Evolutionary conservation across 192 early-diverging fungal species (phyloP).

Genomic region (Umbelopsis sp.): DNA sequence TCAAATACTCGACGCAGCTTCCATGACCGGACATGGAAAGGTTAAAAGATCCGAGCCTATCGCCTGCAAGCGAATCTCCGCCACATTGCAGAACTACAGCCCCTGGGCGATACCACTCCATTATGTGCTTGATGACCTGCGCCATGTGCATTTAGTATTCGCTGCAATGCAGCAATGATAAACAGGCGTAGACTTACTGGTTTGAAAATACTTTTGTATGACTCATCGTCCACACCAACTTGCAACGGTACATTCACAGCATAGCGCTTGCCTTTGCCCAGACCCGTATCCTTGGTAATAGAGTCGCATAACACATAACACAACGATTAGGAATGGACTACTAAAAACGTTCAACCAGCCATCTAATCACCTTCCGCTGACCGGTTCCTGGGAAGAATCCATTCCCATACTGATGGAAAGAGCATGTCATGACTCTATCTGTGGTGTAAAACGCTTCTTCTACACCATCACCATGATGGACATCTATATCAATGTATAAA

Average conservation of each 20-base stretch:
- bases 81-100: slow-evolving; percentile 97
- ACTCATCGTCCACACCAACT: slow-evolving; percentile 94
- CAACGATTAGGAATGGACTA: not conserved
- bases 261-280: slow-evolving; percentile 88
- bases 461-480: slow-evolving; percentile 94
- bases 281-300: slow-evolving; percentile 74
- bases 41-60: slow-evolving; percentile 95
- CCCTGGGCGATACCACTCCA: slow-evolving; percentile 92
- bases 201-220: slow-evolving; percentile 71
- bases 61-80: slow-evolving; percentile 93
- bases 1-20: slow-evolving; percentile 89
- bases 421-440: slow-evolving; percentile 93
- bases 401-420: slow-evolving; percentile 91
- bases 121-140: slow-evolving; percentile 88
- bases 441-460: slow-evolving; percentile 95
- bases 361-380: slow-evolving; percentile 51
- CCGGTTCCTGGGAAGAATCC: slow-evolving; percentile 97
- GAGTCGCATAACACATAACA: no score
- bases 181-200: slow-evolving; percentile 44
- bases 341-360: no score
- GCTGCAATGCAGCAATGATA: not conserved
- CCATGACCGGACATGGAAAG: slow-evolving; percentile 91
- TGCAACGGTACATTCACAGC: slow-evolving; percentile 93
- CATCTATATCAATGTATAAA: slow-evolving; percentile 91
- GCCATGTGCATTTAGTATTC: not conserved